phyloP scores from a whole-genome alignment of 108 stramenopile species.

The Thalassiosira profunda region DNA sequence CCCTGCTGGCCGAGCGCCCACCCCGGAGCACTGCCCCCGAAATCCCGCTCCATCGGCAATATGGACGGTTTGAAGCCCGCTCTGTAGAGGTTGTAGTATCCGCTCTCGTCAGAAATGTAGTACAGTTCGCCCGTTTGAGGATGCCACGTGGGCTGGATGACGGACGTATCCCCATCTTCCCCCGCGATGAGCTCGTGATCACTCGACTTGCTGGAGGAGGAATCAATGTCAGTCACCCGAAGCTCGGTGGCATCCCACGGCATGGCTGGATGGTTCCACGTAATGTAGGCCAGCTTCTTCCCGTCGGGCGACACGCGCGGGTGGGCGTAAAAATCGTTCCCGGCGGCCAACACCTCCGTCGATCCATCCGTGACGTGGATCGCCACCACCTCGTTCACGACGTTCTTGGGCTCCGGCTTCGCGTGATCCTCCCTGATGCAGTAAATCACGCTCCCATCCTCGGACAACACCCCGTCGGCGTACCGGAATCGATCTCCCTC shows the following conservation, averaged over 20 bases:
- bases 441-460: slow-evolving; percentile 33
- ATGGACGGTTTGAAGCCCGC: slow-evolving; percentile 19
- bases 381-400: slow-evolving; percentile 70
- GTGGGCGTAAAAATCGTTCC: slow-evolving; percentile 72
- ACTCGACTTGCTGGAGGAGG: slow-evolving; percentile 14
- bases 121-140: slow-evolving; percentile 57
- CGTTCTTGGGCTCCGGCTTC: slow-evolving; percentile 52
- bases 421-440: slow-evolving; percentile 48
- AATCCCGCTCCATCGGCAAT: slow-evolving; percentile 59
- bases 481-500: slow-evolving; percentile 54
- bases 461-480: slow-evolving; percentile 54
- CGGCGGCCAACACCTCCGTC: slow-evolving; percentile 58
- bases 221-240: slow-evolving; percentile 26
- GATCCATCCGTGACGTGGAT: slow-evolving; percentile 34
- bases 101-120: slow-evolving; percentile 70
- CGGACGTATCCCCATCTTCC: slow-evolving; percentile 61
- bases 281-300: slow-evolving; percentile 58
- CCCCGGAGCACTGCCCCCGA: slow-evolving; percentile 68
- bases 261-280: slow-evolving; percentile 91
- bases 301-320: slow-evolving; percentile 59
- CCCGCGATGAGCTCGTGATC: slow-evolving; percentile 57
- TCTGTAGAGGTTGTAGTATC: slow-evolving; percentile 73
- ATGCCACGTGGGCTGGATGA: slow-evolving; percentile 72
- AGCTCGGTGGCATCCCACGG: slow-evolving; percentile 80
- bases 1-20: slow-evolving; percentile 72